Base-by-base conservation (phyloP, 139 green algal species). In the Klebsormidium nitens region DNA sequence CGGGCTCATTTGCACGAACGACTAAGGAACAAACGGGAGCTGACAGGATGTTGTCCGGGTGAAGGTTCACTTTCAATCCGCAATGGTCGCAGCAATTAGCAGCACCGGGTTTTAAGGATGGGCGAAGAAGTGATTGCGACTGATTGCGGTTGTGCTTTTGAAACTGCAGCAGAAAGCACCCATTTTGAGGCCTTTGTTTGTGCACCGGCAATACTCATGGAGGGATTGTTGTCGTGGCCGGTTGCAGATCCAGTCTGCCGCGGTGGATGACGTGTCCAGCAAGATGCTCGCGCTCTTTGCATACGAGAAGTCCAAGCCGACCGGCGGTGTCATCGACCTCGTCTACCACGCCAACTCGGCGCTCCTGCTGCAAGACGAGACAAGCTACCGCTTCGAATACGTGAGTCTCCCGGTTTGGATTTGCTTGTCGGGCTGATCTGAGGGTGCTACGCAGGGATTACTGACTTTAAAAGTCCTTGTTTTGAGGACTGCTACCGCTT, bases 281-380 rank as follows among this genome's bases (percentile, higher is more conserved):
- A 82, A 87, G 59, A 82, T 96, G 59, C 58, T 87, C 29, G 78
- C 88, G 26, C 74, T 96, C 62, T 87, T 85, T 75, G 69, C 83
- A 5, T 96, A 96, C 57, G 90, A 96, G 80, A 59, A 65, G 11
- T 68, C 76, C 17, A 83, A 88, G 2, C 11, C 52, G 2, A 28
- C 47, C 35, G 69, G 56, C 14, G 5, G 28, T 40, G 77, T 77
- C 35, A 35, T 66, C 8, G 72, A 86, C n/a, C 6, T 61, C 0
- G 64, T 82, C 0, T 85, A 85, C 66, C 57, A 71, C 28, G 63
- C 86, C 62, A 96, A 96, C 64, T 79, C 84, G 1, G 82, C 91
- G 36, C 59, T 92, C 58, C 14, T 14, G 14, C 66, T 90, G 61
- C 73, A 87, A 32, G 90, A 93, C 46, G 91, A 95, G 62, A 66